Evolutionary conservation across 352 stramenopile species (phyloP), one percentile per base, ranked within the genome.

Genomic region (Phytophthora crassamura): DNA sequence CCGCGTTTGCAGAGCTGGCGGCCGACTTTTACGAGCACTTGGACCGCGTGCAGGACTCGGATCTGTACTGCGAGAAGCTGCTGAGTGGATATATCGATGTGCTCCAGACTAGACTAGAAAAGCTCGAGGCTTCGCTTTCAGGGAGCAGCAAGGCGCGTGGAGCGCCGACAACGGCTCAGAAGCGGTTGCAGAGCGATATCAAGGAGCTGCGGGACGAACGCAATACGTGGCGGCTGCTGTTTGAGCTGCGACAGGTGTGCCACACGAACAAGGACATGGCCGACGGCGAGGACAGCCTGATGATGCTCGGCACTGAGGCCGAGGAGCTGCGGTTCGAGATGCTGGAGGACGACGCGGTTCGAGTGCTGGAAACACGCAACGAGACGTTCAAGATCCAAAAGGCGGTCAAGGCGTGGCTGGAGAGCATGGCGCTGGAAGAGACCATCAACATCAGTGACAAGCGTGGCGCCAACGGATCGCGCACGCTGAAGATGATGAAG

Each of bases 211-310:
- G 77, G 0, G 80, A 95, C 51, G 88, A 95, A 35, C 78, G 88
- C 34, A 95, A 95, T 35, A 93, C 88, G n/a, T 95, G 88, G 88
- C 72, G 82, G 10, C 50, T 95, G 33, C 48, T 94, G 28, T 89
- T 86, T 52, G 84, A 93, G 46, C 65, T 95, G 33, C 82, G 86
- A 10, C 71, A 82, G 28, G 85, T 93, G 32, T 92, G 83, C 56
- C 74, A 67, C 55, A 59, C 57, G 2, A 59, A 45, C 14, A 66
- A 71, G 39, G 55, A 75, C 7, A 55, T 67, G 47, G 56, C 68
- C 28, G 62, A 74, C 12, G 61, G 53, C 28, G 58, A 78, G n/a
- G 66, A 77, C 43, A 64, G 50, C 39, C 73, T 68, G 52, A 91
- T 77, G 59, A 72, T 89, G 69, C 46, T 73, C 6, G 67, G 64